Evolutionary conservation across 371 early-diverging fungal species (phyloP).

Genomic region (Catenaria anguillulae): DNA sequence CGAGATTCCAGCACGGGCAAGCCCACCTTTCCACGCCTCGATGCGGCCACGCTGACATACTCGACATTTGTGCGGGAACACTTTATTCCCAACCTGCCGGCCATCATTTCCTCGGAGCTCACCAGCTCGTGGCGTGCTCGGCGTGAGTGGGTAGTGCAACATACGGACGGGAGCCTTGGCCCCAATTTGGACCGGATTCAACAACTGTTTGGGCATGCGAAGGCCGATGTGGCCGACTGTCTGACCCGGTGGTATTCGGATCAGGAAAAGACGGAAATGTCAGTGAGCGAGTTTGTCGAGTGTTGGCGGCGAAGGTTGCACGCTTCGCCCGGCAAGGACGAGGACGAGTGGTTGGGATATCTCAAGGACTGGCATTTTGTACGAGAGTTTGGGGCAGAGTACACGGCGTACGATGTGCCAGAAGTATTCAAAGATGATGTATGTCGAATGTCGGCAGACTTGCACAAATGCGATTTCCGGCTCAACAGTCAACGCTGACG

Average conservation of each 20-base stretch:
- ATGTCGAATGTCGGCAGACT: not conserved
- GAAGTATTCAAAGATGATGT: constrained; percentile 29
- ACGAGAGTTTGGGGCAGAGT: constrained; percentile 28
- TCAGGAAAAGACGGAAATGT: constrained; percentile 21
- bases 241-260: not conserved
- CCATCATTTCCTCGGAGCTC: constrained; percentile 37
- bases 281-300: constrained; percentile 32
- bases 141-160: constrained; percentile 37
- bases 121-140: constrained; percentile 44
- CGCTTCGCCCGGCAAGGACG: too few relatives aligned
- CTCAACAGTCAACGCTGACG: too few relatives aligned
- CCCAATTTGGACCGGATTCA: constrained; percentile 8
- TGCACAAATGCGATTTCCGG: too few relatives aligned
- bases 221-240: constrained; percentile 3
- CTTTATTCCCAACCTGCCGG: constrained; percentile 41
- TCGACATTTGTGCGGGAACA: constrained; percentile 37
- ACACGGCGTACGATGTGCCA: constrained; percentile 29
- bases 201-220: not conserved
- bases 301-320: too few relatives aligned
- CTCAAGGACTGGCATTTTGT: constrained; percentile 59
- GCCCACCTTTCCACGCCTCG: too few relatives aligned
- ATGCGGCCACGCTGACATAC: too few relatives aligned
- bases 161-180: constrained; percentile 11
- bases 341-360: constrained; percentile 25
- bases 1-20: too few relatives aligned